Evolutionary conservation across 2,329 filamentous ascomycete species (phyloP).

Genomic region (Trichoderma sp.): DNA sequence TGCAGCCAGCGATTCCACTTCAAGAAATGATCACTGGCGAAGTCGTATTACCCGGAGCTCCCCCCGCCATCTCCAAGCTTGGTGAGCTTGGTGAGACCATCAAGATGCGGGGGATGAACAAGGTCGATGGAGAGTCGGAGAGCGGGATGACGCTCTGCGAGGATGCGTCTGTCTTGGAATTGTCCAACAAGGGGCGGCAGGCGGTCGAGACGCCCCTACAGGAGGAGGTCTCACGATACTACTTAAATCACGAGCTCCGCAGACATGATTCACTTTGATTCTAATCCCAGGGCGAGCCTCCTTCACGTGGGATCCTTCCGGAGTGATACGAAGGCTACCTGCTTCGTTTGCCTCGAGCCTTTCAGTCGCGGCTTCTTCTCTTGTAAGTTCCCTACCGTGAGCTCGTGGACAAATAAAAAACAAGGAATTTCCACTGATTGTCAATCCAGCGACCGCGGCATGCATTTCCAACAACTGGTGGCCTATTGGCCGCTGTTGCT

Average conservation of each 20-base stretch:
- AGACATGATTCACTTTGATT: constrained; percentile 2
- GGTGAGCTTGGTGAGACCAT: neutral
- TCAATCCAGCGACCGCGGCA: neutral
- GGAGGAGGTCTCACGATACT: constrained; percentile 1
- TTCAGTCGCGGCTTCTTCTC: neutral
- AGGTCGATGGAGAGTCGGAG: neutral
- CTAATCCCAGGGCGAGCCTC: neutral
- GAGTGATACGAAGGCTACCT: neutral
- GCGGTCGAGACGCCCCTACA: neutral
- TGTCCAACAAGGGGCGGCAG: neutral
- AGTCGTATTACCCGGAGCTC: constrained; percentile 22
- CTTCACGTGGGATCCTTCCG: constrained; percentile 1
- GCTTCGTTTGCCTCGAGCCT: neutral
- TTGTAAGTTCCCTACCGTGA: neutral
- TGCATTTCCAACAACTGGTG: constrained; percentile 24
- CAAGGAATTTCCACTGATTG: neutral
- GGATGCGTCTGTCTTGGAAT: constrained; percentile 17
- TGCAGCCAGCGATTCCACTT: constrained; percentile 22
- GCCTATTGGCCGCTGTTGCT: constrained; percentile 20
- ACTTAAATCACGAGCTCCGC: constrained; percentile 16
- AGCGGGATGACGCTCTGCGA: constrained; percentile 5
- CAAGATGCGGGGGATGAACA: neutral
- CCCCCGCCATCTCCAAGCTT: constrained; percentile 5
- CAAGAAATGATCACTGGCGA: constrained; percentile 20
- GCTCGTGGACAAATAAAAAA: neutral